Percentiles rank a stretch among this genome's conserved stretches.
Evolutionary conservation across 345 rosid species (phyloP).

Genomic region (Rhodamnia argentea): DNA sequence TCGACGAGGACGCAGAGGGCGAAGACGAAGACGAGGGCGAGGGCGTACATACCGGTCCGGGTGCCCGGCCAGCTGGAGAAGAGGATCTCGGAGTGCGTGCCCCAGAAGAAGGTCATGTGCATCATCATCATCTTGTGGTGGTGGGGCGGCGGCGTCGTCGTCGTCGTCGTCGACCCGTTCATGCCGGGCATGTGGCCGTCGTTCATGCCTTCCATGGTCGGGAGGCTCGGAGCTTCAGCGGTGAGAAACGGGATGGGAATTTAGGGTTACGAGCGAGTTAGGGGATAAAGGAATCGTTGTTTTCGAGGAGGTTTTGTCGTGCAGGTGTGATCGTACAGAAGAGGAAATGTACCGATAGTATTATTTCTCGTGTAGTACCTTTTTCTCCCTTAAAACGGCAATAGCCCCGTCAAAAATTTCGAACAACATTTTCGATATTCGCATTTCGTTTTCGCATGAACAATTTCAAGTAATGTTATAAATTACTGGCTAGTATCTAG

Average conservation of each 20-base stretch:
- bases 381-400: not conserved
- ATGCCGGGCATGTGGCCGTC: not conserved
- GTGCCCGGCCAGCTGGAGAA: constrained; percentile 68
- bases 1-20: constrained; percentile 33
- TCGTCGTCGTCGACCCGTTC: not conserved
- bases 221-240: not conserved
- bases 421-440: not conserved
- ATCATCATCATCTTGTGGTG: constrained; percentile 25
- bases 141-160: not conserved
- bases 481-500: not conserved
- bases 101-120: constrained; percentile 83
- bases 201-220: not conserved
- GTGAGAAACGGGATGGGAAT: not conserved
- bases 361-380: not conserved
- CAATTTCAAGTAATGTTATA: not conserved
- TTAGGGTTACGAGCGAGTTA: not conserved
- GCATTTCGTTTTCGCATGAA: not conserved
- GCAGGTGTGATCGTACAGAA: not conserved
- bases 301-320: not conserved
- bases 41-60: constrained; percentile 36
- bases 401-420: not conserved
- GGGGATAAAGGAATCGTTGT: not conserved
- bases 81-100: constrained; percentile 42
- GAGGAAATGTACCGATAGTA: not conserved
- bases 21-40: constrained; percentile 42